Base-by-base conservation (phyloP, 108 stramenopile species). In the Nannochloropsis granulata region DNA sequence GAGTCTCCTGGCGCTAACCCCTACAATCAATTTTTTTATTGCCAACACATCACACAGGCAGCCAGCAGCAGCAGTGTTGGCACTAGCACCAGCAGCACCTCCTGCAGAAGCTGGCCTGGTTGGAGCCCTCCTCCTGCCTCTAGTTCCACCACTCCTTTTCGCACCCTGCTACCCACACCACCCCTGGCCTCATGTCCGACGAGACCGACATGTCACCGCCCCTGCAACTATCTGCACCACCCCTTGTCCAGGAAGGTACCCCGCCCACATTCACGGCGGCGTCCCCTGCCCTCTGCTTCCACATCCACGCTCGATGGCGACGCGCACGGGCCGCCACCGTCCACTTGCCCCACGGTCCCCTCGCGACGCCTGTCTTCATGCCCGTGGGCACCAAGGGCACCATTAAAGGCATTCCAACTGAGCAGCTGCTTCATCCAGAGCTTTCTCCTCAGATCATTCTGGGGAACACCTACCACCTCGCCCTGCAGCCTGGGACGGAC, bases 351-450 rank as follows among this genome's bases (percentile, higher is more conserved):
- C 95, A 95, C 83, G 93, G 94, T 24, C 90, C 92, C 5, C 94
- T 99, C 25, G 84, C 89, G 16, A 97, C 97, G 26, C 98, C 98
- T 9, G 93, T 97, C 23, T 99, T 99, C 93, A 97, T 97, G 98
- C 98, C 98, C 0, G 98, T 99, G n/a, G 98, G 98, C 43, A 99
- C 98, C 78, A 97, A 97, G 86, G 98, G 96, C 71, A 94, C 95
- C 14, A 90, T 99, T 81, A 99, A 99, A 82, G 95, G 95, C 45
- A 80, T 97, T 23, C 85, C 94, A 2, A 84, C 94, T 11, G 80
- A 88, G 43, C 96, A 98, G 82, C 90, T 98, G 78, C 45, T 87
- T 10, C 88, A 89, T 79, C 13, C 12, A 24, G 79, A 83, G 23
- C 23, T 87, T 44, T 45, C 82, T 44, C 84, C 86, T 42, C 78